phyloP scores from a whole-genome alignment of 257 asterid genomes.

The Phtheirospermum japonicum region DNA sequence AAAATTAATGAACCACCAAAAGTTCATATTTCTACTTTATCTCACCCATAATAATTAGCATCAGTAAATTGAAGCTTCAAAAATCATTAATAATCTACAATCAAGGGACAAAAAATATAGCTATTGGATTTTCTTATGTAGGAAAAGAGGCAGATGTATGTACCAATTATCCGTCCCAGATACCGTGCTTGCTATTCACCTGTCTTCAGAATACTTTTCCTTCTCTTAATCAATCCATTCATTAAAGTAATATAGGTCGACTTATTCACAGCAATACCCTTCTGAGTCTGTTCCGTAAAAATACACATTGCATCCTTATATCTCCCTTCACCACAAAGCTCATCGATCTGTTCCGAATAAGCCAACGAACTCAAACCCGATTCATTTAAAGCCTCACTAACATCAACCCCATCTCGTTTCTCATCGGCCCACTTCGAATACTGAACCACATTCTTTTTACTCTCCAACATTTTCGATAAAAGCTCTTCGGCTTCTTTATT shows the following conservation, averaged over 20 bases:
- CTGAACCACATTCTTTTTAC: slow-evolving; percentile 26
- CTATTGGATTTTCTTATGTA: too few species aligned
- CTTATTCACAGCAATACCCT: slow-evolving; percentile 55
- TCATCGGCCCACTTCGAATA: too few species aligned
- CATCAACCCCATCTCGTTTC: slow-evolving; percentile 23
- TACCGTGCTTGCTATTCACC: too few species aligned
- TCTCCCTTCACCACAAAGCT: slow-evolving; percentile 69
- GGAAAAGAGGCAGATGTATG: too few species aligned
- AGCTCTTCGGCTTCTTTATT: slow-evolving; percentile 58
- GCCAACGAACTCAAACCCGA: slow-evolving; percentile 40
- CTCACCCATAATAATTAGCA: too few species aligned
- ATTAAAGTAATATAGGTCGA: slow-evolving; percentile 62
- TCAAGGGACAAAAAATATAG: too few species aligned
- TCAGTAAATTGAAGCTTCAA: too few species aligned
- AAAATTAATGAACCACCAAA: too few species aligned
- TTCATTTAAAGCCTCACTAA: slow-evolving; percentile 32
- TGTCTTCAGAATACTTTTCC: slow-evolving; percentile 51
- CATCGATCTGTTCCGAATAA: slow-evolving; percentile 57
- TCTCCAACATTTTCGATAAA: slow-evolving; percentile 39
- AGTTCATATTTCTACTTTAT: too few species aligned
- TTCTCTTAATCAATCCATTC: slow-evolving; percentile 75
- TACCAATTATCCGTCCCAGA: too few species aligned
- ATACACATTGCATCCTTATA: slow-evolving; percentile 81
- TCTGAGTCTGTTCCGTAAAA: slow-evolving; percentile 48
- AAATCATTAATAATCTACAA: too few species aligned